Evolutionary conservation across 495 filamentous ascomycete species (phyloP), one percentile per base, ranked within the genome.

Genomic region (Cercophora samala): DNA sequence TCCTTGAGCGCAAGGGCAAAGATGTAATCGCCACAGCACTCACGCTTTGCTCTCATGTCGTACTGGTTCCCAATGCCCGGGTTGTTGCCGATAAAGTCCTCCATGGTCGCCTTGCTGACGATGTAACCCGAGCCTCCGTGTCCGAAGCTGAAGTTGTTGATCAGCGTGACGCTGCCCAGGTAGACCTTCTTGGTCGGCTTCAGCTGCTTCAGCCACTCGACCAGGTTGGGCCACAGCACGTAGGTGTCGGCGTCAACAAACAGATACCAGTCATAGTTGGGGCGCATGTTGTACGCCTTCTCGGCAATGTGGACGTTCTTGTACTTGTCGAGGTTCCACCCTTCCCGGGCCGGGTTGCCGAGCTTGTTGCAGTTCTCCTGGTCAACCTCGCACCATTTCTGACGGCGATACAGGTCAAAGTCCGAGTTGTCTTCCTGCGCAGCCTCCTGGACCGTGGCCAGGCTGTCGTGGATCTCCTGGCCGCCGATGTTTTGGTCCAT

Each of bases 211-310:
- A 89, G 74, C 87, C 87, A 90, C 25, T 77, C 73, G 32, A 87
- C 75, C 55, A 89, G 69, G 56, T 85, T 90, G 23, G 83, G 75
- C 87, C 87, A 90, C 11, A 88, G 81, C 60, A 89, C 77, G 69
- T 88, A 88, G 4, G 88, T 88, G 74, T 90, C 88, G 8, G 87
- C 87, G 63, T 90, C 88, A 74, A 90, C 85, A 71, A 90, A 89
- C 58, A 90, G 71, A 70, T 87, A 91, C 86, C 87, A 91, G 65
- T 88, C 84, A 21, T 83, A 83, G 58, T 82, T 73, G 18, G 82
- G 81, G 66, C 77, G 70, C 73, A 81, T 75, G 61, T 67, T 67
- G 64, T 72, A 83, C 5, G 74, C 64, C 74, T 78, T 80, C 70
- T 81, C 79, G 58, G 76, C 75, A 9, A 80, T 78, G 71, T 84